Evolutionary conservation across 2,329 filamentous ascomycete genomes (phyloP), one percentile per base, ranked within the genome.

Genomic region (Penicillium sp.): DNA sequence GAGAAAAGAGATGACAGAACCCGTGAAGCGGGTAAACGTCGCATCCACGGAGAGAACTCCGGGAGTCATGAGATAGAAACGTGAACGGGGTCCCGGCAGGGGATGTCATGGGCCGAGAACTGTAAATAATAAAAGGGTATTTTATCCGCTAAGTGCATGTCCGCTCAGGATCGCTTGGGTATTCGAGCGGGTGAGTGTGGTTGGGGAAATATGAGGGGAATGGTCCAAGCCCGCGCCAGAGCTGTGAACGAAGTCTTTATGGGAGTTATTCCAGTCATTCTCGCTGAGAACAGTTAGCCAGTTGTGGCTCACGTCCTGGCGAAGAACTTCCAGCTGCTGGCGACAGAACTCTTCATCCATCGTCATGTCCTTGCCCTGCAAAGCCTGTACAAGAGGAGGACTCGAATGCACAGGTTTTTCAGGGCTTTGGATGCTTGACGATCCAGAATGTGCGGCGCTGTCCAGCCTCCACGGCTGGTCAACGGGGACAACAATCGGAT

Each of bases 251-350:
- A 74, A 61, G 31, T 70, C 67, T 33, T 67, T 70, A 48, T 70
- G 68, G 39, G 71, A 62, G 31, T 63, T 65, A 50, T 82, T 78
- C 79, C 83, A 83, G 35, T 75, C 81, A 72, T 94, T 90, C 68
- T 96, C 93, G 59, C 89, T 89, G 50, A 97, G 80, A 15, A 90
- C 91, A 61, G 87, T 93, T 39, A 99, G 83, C 83, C 96, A 99
- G 38, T 87, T 89, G 66, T 87, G 91, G 33, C 93, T 93, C 63
- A 96, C 88, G 68, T 93, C 91, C 68, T 89, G 89, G 60, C 92
- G 88, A 53, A 97, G 78, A 3, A 89, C 87, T 74, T 96, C 92
- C 54, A 97, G 89, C 74, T 94, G 94, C 72, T 90, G 90, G 57
- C 89, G 86, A 75, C 96, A 97, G 8, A 90, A 79, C 68, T 94